Base-by-base conservation (phyloP, 2,329 filamentous ascomycete genomes). In the Phaeosphaeria sp. region DNA sequence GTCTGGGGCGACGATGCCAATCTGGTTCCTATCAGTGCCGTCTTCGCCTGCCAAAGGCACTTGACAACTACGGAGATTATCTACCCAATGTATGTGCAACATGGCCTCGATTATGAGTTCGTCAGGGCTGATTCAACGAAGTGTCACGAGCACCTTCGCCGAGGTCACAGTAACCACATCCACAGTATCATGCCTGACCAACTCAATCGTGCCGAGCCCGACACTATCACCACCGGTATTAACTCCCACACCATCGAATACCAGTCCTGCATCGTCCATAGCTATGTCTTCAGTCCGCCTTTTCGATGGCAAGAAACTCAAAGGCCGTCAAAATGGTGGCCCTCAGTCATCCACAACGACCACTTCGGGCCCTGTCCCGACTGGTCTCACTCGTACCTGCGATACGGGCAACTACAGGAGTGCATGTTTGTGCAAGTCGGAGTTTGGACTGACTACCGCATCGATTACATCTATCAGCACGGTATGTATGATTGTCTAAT, bases 11-110 rank as follows among this genome's bases (percentile, higher is more conserved):
- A 61, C 1, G 45, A 54, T 51, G 39, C 49, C 40, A 61, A 61
- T 25, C 36, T 59, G 5, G 46, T 56, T n/a, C 66, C 63, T 53
- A 49, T 63, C 1, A 24, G 60, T 53, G 18, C 69, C 56, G 63
- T 56, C 1, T 45, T 55, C 27, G 60, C 73, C 39, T 75, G 73
- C 36, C 49, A 60, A 20, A 58, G 53, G 21, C 69, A 64, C 30
- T 59, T 74, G 33, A 74, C 69, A 22, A 71, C 68, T 5, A 71
- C 66, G 20, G 54, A 69, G 6, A 42, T 68, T 2, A 53, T 67
- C n/a, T 62, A 67, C 49, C 68, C 71, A 22, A 53, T 67, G 73
- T 73, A 67, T 13, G 62, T 51, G 42, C 30, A 36, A 20, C 3
- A 21, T 2, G 18, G 9, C 8, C 6, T n/a, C 13, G 22, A n/a